Evolutionary conservation across 2,329 filamentous ascomycete genomes (phyloP), one percentile per base, ranked within the genome.

Genomic region (Neurospora crassa): DNA sequence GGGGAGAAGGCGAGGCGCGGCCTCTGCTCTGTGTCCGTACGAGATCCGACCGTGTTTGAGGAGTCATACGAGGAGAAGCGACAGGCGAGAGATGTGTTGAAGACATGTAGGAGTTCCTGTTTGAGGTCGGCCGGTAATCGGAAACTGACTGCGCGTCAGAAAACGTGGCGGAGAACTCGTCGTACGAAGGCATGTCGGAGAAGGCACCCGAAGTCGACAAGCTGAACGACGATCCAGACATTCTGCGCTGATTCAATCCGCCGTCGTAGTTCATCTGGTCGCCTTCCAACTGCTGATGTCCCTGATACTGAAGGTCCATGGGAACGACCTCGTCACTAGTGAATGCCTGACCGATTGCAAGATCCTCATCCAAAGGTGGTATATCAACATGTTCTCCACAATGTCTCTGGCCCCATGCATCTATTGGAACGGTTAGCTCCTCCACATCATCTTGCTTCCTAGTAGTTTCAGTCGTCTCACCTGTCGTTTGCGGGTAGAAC

Each of bases 201-300:
- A 91, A 82, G 29, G 84, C 85, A 29, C 89, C 86, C 59, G 86
- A 86, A 0, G 87, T 92, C 18, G 91, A 92, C 81, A 92, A 86
- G 47, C 90, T 91, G 77, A 92, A 91, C 1, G 91, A 92, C 2
- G 91, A 92, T 68, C 90, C 90, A 24, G 91, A 92, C 83, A 92
- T 87, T 73, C 90, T 86, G 72, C 90, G 85, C 67, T 85, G 83
- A 73, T 87, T 85, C 67, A 85, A 79, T n/a, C 81, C 82, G 70
- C 84, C 81, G 53, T 89, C 87, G 72, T 86, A 83, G 71, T 82
- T 82, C 72, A 86, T 76, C 20, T 80, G 74, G 43, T 88, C 86
- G 70, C 82, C 80, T n/a, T 89, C 87, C 79, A 84, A 75, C 75
- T 82, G 80, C 70, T 80, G 75, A 63, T 63, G 53, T 72, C 83